These are phyloP conservation scores for Chytriomyces sp. DNA, from an alignment of 192 early-diverging fungal species.

Conservation along the genomic window DNA sequence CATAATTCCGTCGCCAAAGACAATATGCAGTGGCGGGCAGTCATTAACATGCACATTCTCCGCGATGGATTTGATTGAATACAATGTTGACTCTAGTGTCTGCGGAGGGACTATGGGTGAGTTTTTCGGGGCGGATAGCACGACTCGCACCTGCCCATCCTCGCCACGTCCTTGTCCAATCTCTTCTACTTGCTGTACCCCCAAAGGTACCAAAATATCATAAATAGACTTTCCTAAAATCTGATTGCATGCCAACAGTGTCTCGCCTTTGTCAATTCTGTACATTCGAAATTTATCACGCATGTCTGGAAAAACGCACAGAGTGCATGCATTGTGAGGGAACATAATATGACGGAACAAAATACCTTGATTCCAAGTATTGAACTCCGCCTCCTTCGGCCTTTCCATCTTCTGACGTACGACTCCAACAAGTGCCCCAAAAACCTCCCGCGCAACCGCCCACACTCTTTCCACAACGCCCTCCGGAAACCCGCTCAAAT, in stretches of 20 bases:
- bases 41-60: slow-evolving; percentile 29
- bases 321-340: no score
- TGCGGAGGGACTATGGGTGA: slow-evolving; percentile 5
- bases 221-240: slow-evolving; percentile 31
- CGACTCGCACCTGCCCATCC: slow-evolving; percentile 30
- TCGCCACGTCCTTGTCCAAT: slow-evolving; percentile 17
- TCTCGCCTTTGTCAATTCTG: slow-evolving; percentile 36
- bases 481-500: slow-evolving; percentile 23
- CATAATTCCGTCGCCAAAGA: slow-evolving; percentile 36
- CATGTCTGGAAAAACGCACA: slow-evolving; percentile 29
- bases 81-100: slow-evolving; percentile 39
- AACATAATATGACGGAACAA: not conserved
- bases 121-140: not conserved
- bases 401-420: slow-evolving; percentile 26
- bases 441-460: slow-evolving; percentile 25
- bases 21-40: slow-evolving; percentile 8
- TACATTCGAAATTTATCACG: slow-evolving; percentile 38
- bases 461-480: slow-evolving; percentile 11
- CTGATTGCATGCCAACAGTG: slow-evolving; percentile 28
- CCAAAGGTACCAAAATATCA: slow-evolving; percentile 27
- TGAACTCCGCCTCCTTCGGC: slow-evolving; percentile 32
- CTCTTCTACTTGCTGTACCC: slow-evolving; percentile 20
- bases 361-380: slow-evolving; percentile 29
- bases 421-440: slow-evolving; percentile 27
- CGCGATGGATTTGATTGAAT: slow-evolving; percentile 36